Evolutionary conservation across 805 yeast species (phyloP).

Genomic region (Cyberlindnera subsufficiens): DNA sequence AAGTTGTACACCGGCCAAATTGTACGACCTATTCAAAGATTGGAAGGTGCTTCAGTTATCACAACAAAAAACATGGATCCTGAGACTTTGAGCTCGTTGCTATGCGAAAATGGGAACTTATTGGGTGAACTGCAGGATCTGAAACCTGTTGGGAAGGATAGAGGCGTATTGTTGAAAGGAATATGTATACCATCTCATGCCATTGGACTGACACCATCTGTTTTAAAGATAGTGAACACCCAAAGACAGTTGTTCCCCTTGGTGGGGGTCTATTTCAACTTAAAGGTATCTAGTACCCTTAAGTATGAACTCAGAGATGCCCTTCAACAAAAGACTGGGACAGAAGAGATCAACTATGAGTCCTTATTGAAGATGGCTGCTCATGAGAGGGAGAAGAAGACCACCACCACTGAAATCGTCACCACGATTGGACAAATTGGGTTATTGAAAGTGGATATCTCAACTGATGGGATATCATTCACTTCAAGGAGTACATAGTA

Average conservation of each 20-base stretch:
- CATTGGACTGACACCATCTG: constrained; percentile 3
- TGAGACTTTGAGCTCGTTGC: background rate
- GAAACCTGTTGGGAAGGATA: background rate
- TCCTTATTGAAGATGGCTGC: constrained; percentile 11
- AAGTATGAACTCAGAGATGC: constrained; percentile 5
- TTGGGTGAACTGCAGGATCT: background rate
- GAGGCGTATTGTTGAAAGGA: constrained; percentile 4
- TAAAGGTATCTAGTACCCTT: constrained; percentile 5
- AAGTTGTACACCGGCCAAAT: constrained; percentile 4
- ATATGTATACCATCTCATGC: constrained; percentile 13
- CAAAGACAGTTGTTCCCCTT: constrained; percentile 1
- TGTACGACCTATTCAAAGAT: constrained; percentile 1
- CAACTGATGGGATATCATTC: background rate
- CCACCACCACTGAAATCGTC: constrained; percentile 3
- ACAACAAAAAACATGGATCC: constrained; percentile 7
- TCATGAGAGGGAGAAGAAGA: constrained; percentile 1
- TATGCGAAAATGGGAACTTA: constrained; percentile 4
- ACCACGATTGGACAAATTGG: constrained; percentile 9
- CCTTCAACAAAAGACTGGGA: background rate
- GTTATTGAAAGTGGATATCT: background rate
- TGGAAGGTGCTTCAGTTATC: background rate
- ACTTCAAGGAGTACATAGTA: background rate
- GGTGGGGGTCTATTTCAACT: constrained; percentile 6
- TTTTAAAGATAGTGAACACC: constrained; percentile 5
- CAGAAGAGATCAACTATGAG: constrained; percentile 10